Evolutionary conservation across 345 rosid species (phyloP).

Genomic region (Acer negundo): DNA sequence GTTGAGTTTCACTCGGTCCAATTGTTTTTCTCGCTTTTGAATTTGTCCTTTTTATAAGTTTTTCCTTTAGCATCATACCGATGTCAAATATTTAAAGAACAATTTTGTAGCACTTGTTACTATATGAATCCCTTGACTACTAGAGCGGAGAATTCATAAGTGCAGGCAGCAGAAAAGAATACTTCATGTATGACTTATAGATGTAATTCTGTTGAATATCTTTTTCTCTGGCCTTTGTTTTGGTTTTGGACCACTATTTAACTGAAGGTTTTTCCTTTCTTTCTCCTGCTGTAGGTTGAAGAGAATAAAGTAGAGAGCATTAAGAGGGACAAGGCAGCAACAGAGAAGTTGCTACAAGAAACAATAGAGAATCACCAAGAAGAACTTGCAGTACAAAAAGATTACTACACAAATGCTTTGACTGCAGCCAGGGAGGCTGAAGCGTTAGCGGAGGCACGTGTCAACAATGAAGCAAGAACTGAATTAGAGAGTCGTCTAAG

Average conservation of each 20-base stretch:
- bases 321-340: slow-evolving; percentile 87
- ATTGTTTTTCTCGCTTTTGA: background rate
- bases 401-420: slow-evolving; percentile 81
- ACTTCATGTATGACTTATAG: background rate
- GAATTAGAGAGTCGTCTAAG: slow-evolving; percentile 85
- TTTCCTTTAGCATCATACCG: background rate
- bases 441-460: slow-evolving; percentile 87
- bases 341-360: slow-evolving; percentile 93
- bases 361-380: slow-evolving; percentile 93
- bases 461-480: slow-evolving; percentile 83
- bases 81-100: background rate
- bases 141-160: background rate
- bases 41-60: background rate
- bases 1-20: background rate
- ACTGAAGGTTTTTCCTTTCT: slow-evolving; percentile 15
- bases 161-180: background rate
- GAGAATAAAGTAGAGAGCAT: slow-evolving; percentile 95
- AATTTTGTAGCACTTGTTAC: background rate
- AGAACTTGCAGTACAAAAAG: slow-evolving; percentile 81
- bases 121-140: background rate
- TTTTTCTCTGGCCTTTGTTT: slow-evolving; percentile 6
- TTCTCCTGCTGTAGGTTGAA: slow-evolving; percentile 64
- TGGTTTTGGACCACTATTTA: slow-evolving; percentile 8
- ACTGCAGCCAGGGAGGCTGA: slow-evolving; percentile 95
- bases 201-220: slow-evolving; percentile 6